phyloP scores from a whole-genome alignment of 495 filamentous ascomycete species.

The Podospora pseudoanserina region DNA sequence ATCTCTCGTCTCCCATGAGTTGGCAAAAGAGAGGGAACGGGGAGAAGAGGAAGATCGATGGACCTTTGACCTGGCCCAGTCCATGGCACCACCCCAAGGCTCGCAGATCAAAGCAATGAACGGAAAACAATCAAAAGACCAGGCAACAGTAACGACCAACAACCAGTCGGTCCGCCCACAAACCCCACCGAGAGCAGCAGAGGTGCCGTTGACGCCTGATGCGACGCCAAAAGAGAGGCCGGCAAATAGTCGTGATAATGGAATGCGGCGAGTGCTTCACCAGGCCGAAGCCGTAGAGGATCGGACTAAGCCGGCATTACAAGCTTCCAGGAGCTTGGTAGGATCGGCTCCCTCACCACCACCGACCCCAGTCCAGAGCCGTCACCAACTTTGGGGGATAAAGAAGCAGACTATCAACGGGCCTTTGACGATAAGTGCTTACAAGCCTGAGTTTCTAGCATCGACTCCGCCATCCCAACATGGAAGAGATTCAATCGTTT shows the following conservation, averaged over 20 bases:
- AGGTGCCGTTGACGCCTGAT: slow-evolving; percentile 12
- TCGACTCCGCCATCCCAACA: slow-evolving; percentile 6
- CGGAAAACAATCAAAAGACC: background rate
- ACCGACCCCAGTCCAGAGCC: background rate
- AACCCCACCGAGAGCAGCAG: background rate
- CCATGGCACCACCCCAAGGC: background rate
- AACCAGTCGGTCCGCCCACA: background rate
- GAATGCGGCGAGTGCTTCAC: background rate
- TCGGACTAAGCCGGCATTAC: background rate
- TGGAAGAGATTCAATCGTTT: background rate
- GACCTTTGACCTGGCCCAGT: no score
- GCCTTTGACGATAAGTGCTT: slow-evolving; percentile 19
- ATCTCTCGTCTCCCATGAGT: slow-evolving; percentile 1
- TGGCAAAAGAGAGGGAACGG: background rate
- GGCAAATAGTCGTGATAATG: background rate
- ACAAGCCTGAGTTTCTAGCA: slow-evolving; percentile 18
- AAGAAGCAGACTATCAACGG: slow-evolving; percentile 7
- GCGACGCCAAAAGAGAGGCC: slow-evolving; percentile 12
- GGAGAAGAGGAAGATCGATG: background rate
- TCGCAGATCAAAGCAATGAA: background rate
- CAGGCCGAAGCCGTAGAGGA: no score
- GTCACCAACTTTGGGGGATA: background rate
- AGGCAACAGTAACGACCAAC: background rate
- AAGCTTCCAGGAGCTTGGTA: no score
- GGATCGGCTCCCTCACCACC: background rate